Evolutionary conservation across 176 grass and related monocot genomes (phyloP).

Genomic region (Raddia guianensis): DNA sequence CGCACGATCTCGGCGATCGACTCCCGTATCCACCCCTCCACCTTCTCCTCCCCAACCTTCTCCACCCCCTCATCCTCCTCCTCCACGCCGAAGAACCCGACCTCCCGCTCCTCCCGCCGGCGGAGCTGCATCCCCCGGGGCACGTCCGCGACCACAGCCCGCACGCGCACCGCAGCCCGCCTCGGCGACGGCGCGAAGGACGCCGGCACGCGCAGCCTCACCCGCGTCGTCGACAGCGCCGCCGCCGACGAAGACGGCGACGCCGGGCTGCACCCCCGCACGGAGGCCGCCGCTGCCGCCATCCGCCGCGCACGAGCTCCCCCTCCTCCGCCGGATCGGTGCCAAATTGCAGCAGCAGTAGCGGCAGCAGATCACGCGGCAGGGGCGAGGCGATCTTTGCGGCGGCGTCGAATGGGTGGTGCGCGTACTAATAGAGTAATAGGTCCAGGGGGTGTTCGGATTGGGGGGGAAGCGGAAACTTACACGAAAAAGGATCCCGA

Average conservation of each 20-base stretch:
- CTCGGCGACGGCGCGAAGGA: neutral
- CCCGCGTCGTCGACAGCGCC: neutral
- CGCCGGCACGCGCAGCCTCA: neutral
- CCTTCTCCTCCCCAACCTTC: slow-evolving; percentile 36
- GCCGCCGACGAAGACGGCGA: slow-evolving; percentile 40
- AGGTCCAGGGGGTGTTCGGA: slow-evolving; percentile 16
- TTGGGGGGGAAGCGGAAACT: slow-evolving; percentile 21
- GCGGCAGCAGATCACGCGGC: neutral
- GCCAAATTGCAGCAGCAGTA: neutral
- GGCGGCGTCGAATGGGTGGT: slow-evolving; percentile 47
- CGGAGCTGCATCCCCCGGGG: slow-evolving; percentile 28
- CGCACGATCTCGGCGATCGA: slow-evolving; percentile 65
- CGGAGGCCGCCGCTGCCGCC: slow-evolving; percentile 38
- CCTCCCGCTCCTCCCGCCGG: neutral
- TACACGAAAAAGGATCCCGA: slow-evolving; percentile 44
- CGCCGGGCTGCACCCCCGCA: slow-evolving; percentile 38
- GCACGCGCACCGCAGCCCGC: neutral
- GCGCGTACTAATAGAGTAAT: slow-evolving; percentile 60
- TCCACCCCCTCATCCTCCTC: neutral
- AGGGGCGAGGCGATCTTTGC: slow-evolving; percentile 12
- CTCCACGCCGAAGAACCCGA: neutral
- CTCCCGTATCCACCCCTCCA: slow-evolving; percentile 46
- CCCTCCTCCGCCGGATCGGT: neutral
- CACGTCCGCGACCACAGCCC: slow-evolving; percentile 37
- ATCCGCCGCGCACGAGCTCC: slow-evolving; percentile 2